Conservation (phyloP, 2,329 filamentous ascomycete species). For the Tolypocladium inflatum region DNA sequence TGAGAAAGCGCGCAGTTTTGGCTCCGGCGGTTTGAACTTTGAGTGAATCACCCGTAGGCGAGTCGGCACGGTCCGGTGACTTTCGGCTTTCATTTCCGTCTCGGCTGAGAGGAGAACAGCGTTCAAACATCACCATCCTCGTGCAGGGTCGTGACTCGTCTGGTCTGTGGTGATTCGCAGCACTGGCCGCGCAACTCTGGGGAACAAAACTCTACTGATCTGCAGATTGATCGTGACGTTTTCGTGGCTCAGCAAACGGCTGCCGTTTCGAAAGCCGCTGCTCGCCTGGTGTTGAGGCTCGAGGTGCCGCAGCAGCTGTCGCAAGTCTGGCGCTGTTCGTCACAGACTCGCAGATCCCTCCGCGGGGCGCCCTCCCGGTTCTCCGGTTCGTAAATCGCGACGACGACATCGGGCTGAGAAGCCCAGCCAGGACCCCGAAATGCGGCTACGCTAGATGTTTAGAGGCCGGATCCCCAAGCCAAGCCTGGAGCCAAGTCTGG, state of each 20-base stretch:
- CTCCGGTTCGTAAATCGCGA: not conserved
- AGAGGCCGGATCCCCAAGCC: not conserved
- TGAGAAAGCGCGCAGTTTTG: not conserved
- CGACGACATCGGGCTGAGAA: not conserved
- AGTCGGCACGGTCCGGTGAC: no score
- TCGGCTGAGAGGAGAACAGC: not conserved
- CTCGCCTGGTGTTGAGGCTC: not conserved
- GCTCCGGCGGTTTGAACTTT: not conserved
- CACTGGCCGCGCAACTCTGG: not conserved
- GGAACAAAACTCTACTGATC: not conserved
- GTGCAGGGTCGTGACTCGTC: not conserved
- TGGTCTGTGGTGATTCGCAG: not conserved
- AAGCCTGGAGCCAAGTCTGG: not conserved
- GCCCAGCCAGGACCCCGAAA: not conserved
- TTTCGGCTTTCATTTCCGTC: not conserved
- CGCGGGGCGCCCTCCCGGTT: not conserved
- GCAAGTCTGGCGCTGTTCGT: not conserved
- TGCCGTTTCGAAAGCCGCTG: not conserved
- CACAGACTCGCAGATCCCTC: not conserved
- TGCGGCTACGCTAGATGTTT: not conserved
- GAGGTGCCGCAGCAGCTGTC: not conserved
- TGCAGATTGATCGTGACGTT: not conserved
- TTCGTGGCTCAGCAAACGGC: not conserved
- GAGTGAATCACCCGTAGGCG: not conserved
- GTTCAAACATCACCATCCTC: not conserved